Percentiles rank a stretch among this genome's conserved stretches.
phyloP scores from a whole-genome alignment of 768 basidiomycete genomes.

The Trametes cingulata region DNA sequence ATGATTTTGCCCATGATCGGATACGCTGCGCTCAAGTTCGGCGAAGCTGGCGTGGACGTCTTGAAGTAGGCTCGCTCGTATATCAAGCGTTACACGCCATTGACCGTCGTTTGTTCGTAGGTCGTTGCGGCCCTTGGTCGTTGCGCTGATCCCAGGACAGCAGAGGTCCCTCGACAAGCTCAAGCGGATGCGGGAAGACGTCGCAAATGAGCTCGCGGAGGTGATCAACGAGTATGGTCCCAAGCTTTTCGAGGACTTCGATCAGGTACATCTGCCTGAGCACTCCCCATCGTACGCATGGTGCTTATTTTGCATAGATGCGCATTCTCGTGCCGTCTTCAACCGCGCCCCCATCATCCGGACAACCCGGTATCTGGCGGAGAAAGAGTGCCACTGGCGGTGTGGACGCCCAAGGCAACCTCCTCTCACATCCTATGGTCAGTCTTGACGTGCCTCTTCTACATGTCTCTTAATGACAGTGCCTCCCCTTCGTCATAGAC shows the following conservation, averaged over 20 bases:
- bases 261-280: conserved; percentile 54
- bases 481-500: conserved; percentile 40
- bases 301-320: conserved; percentile 43
- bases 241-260: conserved; percentile 82
- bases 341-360: conserved; percentile 77
- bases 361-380: conserved; percentile 72
- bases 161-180: conserved; percentile 76
- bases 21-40: conserved; percentile 93
- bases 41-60: conserved; percentile 97
- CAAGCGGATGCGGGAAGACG: conserved; percentile 67
- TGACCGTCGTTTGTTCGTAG: conserved; percentile 41
- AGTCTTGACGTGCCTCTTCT: conserved; percentile 27
- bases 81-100: not conserved
- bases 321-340: conserved; percentile 85
- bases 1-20: conserved; percentile 83
- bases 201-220: conserved; percentile 83
- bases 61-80: conserved; percentile 69
- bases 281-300: not conserved
- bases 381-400: conserved; percentile 80
- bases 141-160: conserved; percentile 88
- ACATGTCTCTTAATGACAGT: not conserved
- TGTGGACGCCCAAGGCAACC: conserved; percentile 82
- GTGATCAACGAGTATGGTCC: conserved; percentile 90
- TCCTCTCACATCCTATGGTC: conserved; percentile 86
- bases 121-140: conserved; percentile 85